phyloP scores from a whole-genome alignment of 1,284 basidiomycete genomes.

The Ganoderma leucocontextum region DNA sequence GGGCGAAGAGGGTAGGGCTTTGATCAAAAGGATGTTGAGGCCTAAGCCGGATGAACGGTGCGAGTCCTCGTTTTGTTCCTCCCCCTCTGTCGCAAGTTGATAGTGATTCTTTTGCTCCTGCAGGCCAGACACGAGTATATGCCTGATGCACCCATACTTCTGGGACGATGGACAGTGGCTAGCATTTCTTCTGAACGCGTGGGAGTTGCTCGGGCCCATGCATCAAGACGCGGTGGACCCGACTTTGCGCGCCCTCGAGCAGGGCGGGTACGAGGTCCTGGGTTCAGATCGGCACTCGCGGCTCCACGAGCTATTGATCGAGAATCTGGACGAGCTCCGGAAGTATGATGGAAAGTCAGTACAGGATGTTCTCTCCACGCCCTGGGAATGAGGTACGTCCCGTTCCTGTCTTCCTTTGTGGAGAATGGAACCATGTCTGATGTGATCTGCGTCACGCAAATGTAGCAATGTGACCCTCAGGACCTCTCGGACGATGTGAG shows the following conservation, averaged over 20 bases:
- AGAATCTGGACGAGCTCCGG: slow-evolving; percentile 95
- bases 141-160: slow-evolving; percentile 93
- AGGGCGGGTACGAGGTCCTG: slow-evolving; percentile 70
- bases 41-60: slow-evolving; percentile 80
- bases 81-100: background rate
- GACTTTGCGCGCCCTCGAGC: slow-evolving; percentile 81
- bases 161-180: no score
- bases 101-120: background rate
- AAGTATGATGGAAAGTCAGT: slow-evolving; percentile 94
- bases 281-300: slow-evolving; percentile 89
- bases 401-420: slow-evolving; percentile 18
- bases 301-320: slow-evolving; percentile 90
- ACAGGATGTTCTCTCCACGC: slow-evolving; percentile 90
- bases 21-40: slow-evolving; percentile 82
- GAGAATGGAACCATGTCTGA: background rate
- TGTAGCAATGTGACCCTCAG: slow-evolving; percentile 97
- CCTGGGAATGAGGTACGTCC: slow-evolving; percentile 95
- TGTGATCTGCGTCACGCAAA: background rate
- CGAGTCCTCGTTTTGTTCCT: slow-evolving; percentile 35
- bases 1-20: slow-evolving; percentile 82
- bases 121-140: slow-evolving; percentile 89
- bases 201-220: slow-evolving; percentile 64
- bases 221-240: slow-evolving; percentile 88
- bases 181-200: no score
- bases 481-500: slow-evolving; percentile 92